A percentile compares a stretch with the other conserved stretches of the same genome.
Conservation (phyloP, 169 alveolate species). For the Cryptosporidium baileyi region DNA sequence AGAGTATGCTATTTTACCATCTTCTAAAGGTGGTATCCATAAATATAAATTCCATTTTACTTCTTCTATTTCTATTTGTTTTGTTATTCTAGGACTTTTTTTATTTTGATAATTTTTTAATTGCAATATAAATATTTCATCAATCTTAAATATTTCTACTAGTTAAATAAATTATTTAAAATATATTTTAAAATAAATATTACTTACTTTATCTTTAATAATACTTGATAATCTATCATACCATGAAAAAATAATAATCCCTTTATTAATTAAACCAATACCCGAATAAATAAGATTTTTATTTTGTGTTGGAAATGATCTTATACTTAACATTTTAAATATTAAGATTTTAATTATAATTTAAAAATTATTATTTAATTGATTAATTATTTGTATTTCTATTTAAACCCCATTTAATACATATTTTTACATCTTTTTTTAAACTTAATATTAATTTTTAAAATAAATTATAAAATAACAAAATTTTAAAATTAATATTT, state of each 20-base stretch:
- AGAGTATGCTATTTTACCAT: constrained; percentile 26
- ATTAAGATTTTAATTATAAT: too few relatives aligned
- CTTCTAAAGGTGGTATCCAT: constrained; percentile 40
- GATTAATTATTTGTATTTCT: too few relatives aligned
- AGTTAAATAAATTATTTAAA: neutral
- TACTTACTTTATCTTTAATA: constrained; percentile 51
- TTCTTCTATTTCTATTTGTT: neutral
- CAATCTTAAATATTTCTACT: neutral
- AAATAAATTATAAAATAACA: too few relatives aligned
- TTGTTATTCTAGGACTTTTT: constrained; percentile 7
- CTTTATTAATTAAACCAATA: constrained; percentile 14
- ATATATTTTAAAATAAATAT: neutral
- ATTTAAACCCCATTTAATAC: neutral
- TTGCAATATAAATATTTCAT: constrained; percentile 5
- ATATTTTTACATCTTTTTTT: neutral
- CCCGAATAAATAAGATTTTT: constrained; percentile 42
- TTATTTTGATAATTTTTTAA: neutral
- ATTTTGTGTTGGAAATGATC: constrained; percentile 11
- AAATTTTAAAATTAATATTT: too few relatives aligned
- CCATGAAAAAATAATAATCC: constrained; percentile 50
- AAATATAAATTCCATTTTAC: constrained; percentile 3
- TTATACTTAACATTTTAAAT: neutral
- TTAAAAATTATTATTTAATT: too few relatives aligned
- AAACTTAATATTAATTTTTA: too few relatives aligned
- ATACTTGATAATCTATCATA: constrained; percentile 28